Percentiles rank a stretch among this genome's conserved stretches.
phyloP scores from a whole-genome alignment of 495 filamentous ascomycete genomes.

The Venustampulla echinocandica region DNA sequence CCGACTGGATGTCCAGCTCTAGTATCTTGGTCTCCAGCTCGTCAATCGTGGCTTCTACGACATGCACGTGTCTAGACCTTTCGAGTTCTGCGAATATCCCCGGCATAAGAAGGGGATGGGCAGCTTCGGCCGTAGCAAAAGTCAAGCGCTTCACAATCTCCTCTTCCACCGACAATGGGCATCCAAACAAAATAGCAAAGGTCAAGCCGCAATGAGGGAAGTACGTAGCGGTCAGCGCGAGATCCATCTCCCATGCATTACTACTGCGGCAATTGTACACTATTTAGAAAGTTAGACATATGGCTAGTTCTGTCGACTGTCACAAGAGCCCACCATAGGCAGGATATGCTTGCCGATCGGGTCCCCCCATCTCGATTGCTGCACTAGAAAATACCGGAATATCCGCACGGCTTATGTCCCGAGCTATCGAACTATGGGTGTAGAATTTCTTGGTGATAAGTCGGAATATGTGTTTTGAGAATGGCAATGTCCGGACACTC shows the following conservation, averaged over 20 bases:
- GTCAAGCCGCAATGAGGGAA: slow-evolving; percentile 21
- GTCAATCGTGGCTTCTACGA: slow-evolving; percentile 21
- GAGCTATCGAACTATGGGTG: slow-evolving; percentile 3
- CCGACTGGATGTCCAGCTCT: slow-evolving; percentile 16
- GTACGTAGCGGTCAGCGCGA: slow-evolving; percentile 25
- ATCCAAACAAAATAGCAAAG: slow-evolving; percentile 26
- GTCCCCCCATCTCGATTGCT: not conserved
- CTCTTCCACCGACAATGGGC: slow-evolving; percentile 11
- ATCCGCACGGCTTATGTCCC: not conserved
- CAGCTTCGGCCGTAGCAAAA: slow-evolving; percentile 10
- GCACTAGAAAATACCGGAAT: slow-evolving; percentile 2
- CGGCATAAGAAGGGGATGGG: slow-evolving; percentile 24
- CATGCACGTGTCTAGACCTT: slow-evolving; percentile 13
- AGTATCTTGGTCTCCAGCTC: slow-evolving; percentile 22
- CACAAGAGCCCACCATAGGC: not conserved
- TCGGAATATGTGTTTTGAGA: slow-evolving; percentile 3
- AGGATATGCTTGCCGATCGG: not conserved
- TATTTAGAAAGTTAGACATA: slow-evolving; percentile 5
- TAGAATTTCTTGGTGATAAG: not conserved
- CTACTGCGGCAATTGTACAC: slow-evolving; percentile 25
- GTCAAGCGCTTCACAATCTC: slow-evolving; percentile 17
- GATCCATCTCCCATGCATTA: slow-evolving; percentile 26
- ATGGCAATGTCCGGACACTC: not conserved
- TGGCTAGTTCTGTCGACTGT: not conserved
- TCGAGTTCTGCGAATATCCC: slow-evolving; percentile 28